Percentiles rank a stretch among this genome's conserved stretches.
Evolutionary conservation across 495 filamentous ascomycete species (phyloP).

Genomic region (Xylaria scruposa): DNA sequence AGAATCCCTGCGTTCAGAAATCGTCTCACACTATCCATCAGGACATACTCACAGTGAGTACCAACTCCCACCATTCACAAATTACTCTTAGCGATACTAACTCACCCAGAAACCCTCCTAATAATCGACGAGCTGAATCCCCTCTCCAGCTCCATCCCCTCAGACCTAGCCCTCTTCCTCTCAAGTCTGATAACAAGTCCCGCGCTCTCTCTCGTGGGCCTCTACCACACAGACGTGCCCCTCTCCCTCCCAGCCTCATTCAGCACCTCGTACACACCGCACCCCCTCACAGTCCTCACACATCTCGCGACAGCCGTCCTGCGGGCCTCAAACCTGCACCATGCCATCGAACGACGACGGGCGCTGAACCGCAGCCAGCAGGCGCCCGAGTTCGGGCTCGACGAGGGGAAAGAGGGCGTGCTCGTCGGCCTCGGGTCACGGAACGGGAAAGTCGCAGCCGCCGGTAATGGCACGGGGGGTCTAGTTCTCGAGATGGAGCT

Average conservation of each 20-base stretch:
- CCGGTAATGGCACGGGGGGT: conserved; percentile 28
- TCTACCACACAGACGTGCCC: conserved; percentile 74
- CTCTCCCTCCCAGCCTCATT: conserved; percentile 34
- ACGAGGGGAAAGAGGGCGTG: conserved; percentile 76
- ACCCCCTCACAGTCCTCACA: conserved; percentile 64
- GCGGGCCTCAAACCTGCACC: conserved; percentile 62
- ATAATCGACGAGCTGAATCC: conserved; percentile 69
- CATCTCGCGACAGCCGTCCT: conserved; percentile 61
- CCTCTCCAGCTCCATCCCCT: conserved; percentile 46
- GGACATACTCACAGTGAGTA: conserved; percentile 47
- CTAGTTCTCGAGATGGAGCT: conserved; percentile 87
- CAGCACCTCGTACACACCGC: conserved; percentile 65
- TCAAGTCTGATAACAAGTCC: conserved; percentile 59
- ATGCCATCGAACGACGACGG: conserved; percentile 69
- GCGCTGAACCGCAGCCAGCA: conserved; percentile 72
- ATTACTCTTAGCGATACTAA: conserved; percentile 26
- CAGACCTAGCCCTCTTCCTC: conserved; percentile 60
- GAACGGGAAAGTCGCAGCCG: conserved; percentile 17
- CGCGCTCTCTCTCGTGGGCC: conserved; percentile 61
- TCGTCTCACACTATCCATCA: conserved; percentile 59
- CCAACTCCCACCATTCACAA: conserved; percentile 40
- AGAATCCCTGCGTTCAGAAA: conserved; percentile 59
- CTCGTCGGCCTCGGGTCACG: conserved; percentile 62
- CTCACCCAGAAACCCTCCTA: conserved; percentile 59
- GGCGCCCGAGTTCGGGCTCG: conserved; percentile 77